Evolutionary conservation across 176 grass and related monocot genomes (phyloP).

Genomic region (Cenchrus purpureus): DNA sequence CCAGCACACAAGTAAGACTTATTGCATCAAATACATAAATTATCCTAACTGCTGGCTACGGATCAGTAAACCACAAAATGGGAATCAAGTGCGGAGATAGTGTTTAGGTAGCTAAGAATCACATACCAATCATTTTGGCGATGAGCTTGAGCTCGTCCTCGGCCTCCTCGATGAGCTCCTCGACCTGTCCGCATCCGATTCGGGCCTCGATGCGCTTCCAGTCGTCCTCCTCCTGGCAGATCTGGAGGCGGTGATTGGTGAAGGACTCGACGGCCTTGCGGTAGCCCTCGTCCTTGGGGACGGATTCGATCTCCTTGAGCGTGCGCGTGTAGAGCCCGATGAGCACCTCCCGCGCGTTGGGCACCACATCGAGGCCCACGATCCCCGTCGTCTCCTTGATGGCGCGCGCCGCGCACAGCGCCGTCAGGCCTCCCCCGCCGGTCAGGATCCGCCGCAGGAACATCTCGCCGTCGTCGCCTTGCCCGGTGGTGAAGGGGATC

Average conservation of each 20-base stretch:
- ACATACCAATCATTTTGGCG: constrained; percentile 71
- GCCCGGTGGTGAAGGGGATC: background rate
- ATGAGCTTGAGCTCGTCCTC: constrained; percentile 93
- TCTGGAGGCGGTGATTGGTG: constrained; percentile 77
- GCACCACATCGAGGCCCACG: constrained; percentile 86
- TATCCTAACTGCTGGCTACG: background rate
- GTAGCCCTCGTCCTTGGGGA: constrained; percentile 85
- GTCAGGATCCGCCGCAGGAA: constrained; percentile 84
- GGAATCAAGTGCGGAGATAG: background rate
- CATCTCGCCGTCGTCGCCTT: constrained; percentile 50
- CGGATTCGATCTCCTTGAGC: constrained; percentile 81
- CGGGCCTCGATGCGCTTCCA: constrained; percentile 83
- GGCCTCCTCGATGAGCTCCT: constrained; percentile 95
- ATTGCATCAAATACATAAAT: constrained; percentile 1
- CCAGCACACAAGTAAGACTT: background rate
- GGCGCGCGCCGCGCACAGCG: constrained; percentile 52
- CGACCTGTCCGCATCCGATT: constrained; percentile 79
- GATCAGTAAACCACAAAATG: constrained; percentile 1
- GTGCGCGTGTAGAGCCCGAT: constrained; percentile 79
- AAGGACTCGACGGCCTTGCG: constrained; percentile 96
- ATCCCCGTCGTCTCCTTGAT: constrained; percentile 90
- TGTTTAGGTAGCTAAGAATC: background rate
- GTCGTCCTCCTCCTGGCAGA: constrained; percentile 82
- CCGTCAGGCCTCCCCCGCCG: constrained; percentile 50
- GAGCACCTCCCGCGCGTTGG: constrained; percentile 79